Evolutionary conservation across 352 stramenopile species (phyloP).

Genomic region (Phytopythium mirpurense): DNA sequence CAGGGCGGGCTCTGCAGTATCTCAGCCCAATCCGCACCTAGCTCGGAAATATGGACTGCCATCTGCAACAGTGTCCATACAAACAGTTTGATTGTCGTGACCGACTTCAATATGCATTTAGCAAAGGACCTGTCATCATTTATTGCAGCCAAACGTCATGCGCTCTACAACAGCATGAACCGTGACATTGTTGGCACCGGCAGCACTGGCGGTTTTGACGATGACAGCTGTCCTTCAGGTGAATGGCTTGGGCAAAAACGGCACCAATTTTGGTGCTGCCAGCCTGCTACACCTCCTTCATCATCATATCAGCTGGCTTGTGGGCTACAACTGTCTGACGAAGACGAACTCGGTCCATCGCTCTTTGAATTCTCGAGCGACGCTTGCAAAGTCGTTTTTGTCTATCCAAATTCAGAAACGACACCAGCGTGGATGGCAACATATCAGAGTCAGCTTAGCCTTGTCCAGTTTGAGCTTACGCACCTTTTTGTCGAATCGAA

Average conservation of each 20-base stretch:
- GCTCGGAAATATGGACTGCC: conserved; percentile 28
- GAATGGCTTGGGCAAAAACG: background rate
- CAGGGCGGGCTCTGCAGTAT: conserved; percentile 6
- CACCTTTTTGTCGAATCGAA: conserved; percentile 23
- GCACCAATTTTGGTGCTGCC: conserved; percentile 40
- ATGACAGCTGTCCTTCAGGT: background rate
- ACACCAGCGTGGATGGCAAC: conserved; percentile 32
- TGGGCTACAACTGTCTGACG: background rate
- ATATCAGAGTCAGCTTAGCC: conserved; percentile 31
- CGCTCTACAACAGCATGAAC: conserved; percentile 44
- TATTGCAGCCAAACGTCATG: conserved; percentile 37
- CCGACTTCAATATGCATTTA: conserved; percentile 24
- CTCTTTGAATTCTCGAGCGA: conserved; percentile 39
- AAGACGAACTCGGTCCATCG: background rate
- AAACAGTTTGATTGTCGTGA: conserved; percentile 36
- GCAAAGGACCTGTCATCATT: conserved; percentile 29
- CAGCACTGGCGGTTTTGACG: background rate
- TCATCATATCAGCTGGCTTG: background rate
- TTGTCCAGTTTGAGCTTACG: conserved; percentile 43
- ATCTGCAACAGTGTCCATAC: conserved; percentile 32
- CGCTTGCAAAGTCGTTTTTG: conserved; percentile 35
- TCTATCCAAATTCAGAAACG: conserved; percentile 29
- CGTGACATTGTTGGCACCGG: conserved; percentile 20
- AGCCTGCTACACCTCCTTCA: background rate
- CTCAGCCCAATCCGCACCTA: conserved; percentile 9